Conservation (phyloP, 2,329 filamentous ascomycete genomes). For the Nigrospora sphaerica region DNA sequence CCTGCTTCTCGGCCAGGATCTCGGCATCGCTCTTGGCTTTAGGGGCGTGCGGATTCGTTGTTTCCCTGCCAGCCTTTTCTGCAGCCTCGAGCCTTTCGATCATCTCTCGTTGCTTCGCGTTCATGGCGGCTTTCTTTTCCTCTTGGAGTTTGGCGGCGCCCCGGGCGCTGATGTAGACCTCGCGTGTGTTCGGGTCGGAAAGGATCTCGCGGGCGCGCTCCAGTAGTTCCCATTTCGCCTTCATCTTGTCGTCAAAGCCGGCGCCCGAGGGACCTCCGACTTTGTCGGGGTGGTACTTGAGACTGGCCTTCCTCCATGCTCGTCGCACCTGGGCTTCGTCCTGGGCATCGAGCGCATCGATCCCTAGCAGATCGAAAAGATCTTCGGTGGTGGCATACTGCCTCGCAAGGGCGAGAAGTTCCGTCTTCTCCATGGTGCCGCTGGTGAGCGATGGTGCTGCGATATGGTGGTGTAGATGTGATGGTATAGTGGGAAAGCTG, state of each 20-base stretch:
- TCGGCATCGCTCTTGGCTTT: slow-evolving; percentile 3
- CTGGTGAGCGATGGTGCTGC: not conserved
- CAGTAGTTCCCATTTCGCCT: slow-evolving; percentile 68
- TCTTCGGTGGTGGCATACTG: slow-evolving; percentile 60
- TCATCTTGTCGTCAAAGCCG: slow-evolving; percentile 58
- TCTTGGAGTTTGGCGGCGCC: slow-evolving; percentile 64
- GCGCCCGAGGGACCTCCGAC: slow-evolving; percentile 43
- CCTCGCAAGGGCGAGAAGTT: slow-evolving; percentile 45
- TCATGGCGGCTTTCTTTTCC: slow-evolving; percentile 65
- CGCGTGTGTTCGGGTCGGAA: slow-evolving; percentile 60
- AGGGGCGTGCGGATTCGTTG: no score
- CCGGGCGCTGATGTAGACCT: slow-evolving; percentile 71
- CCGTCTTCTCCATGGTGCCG: slow-evolving; percentile 26
- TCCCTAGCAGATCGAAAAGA: slow-evolving; percentile 69
- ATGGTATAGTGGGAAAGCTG: no score
- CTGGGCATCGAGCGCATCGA: slow-evolving; percentile 57
- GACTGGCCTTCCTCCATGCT: slow-evolving; percentile 75
- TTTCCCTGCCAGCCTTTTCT: slow-evolving; percentile 47
- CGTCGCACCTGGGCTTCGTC: slow-evolving; percentile 61
- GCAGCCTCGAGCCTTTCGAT: slow-evolving; percentile 79
- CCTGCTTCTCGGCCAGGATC: slow-evolving; percentile 20
- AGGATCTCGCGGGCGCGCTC: slow-evolving; percentile 84
- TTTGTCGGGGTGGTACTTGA: slow-evolving; percentile 95
- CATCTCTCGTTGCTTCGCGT: slow-evolving; percentile 66
- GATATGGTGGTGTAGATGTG: no score